Conservation (phyloP, 495 filamentous ascomycete species). For the Massariosphaeria phaeospora region DNA sequence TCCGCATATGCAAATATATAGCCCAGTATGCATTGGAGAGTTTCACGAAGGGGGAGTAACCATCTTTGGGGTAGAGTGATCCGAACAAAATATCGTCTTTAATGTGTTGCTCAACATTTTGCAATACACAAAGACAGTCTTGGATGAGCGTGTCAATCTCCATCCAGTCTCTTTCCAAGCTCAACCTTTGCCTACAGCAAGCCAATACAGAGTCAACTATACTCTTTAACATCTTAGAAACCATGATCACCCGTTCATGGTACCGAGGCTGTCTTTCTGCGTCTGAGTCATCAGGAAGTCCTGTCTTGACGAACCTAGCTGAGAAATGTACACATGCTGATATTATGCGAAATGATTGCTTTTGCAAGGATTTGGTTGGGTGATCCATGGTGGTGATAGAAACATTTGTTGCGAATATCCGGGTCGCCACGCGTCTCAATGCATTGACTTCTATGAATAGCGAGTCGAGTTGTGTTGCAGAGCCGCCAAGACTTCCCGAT, state of each 20-base stretch:
- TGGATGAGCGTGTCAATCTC: slow-evolving; percentile 50
- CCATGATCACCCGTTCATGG: slow-evolving; percentile 6
- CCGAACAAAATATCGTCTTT: slow-evolving; percentile 29
- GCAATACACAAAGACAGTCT: slow-evolving; percentile 48
- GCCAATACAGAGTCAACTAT: slow-evolving; percentile 55
- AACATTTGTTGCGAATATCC: slow-evolving; percentile 3
- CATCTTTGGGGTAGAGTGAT: not conserved
- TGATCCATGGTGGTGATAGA: not conserved
- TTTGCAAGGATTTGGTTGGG: not conserved
- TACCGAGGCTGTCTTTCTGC: slow-evolving; percentile 2
- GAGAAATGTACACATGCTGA: slow-evolving; percentile 22
- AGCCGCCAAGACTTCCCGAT: slow-evolving; percentile 21
- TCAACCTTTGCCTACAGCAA: slow-evolving; percentile 45
- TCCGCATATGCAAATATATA: slow-evolving; percentile 51
- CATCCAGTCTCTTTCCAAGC: slow-evolving; percentile 46
- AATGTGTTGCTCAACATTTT: slow-evolving; percentile 46
- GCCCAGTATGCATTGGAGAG: slow-evolving; percentile 79
- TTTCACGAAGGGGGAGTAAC: slow-evolving; percentile 45
- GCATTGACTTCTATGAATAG: slow-evolving; percentile 28
- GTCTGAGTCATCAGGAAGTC: not conserved
- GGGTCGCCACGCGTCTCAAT: slow-evolving; percentile 28
- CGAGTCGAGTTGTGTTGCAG: slow-evolving; percentile 27
- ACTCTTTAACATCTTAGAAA: slow-evolving; percentile 35
- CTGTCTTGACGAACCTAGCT: slow-evolving; percentile 17
- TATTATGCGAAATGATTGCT: slow-evolving; percentile 11